These are phyloP conservation scores for Penicillium canescens DNA, from an alignment of 495 filamentous ascomycete species.

Conservation along the genomic window DNA sequence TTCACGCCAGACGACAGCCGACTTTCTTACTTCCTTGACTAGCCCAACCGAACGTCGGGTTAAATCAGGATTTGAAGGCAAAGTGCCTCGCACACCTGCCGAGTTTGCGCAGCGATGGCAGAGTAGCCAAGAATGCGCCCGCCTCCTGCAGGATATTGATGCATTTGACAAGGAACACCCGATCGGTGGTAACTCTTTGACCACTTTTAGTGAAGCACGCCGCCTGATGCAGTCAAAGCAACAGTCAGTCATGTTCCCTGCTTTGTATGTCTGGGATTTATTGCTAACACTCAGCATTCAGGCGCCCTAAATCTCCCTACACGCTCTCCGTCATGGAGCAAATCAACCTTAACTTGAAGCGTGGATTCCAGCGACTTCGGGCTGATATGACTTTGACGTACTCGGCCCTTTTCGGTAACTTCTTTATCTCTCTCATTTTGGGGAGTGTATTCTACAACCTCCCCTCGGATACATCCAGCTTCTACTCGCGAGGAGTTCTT, in stretches of 20 bases:
- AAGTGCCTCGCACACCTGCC: conserved; percentile 69
- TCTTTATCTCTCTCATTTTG: conserved; percentile 80
- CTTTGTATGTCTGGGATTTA: too few species aligned
- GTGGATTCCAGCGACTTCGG: conserved; percentile 59
- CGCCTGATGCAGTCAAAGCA: conserved; percentile 46
- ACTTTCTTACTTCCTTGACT: conserved; percentile 78
- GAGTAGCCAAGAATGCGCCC: conserved; percentile 63
- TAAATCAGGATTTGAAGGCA: conserved; percentile 60
- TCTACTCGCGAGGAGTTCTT: conserved; percentile 80
- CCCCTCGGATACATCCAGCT: conserved; percentile 60
- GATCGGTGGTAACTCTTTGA: conserved; percentile 38
- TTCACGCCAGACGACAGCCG: conserved; percentile 65
- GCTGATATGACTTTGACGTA: conserved; percentile 78
- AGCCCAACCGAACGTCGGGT: conserved; percentile 64
- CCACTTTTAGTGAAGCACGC: conserved; percentile 41
- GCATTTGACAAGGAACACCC: conserved; percentile 50
- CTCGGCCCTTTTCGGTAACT: conserved; percentile 73
- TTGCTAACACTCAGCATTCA: not conserved
- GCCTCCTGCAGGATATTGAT: conserved; percentile 56
- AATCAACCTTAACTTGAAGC: conserved; percentile 49
- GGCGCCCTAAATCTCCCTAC: conserved; percentile 46
- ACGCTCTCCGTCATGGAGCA: conserved; percentile 48
- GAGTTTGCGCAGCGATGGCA: conserved; percentile 75
- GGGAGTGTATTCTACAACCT: conserved; percentile 87
- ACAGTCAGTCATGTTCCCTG: too few species aligned